phyloP scores from a whole-genome alignment of 257 asterid genomes.

The Solanum chiquidenum region DNA sequence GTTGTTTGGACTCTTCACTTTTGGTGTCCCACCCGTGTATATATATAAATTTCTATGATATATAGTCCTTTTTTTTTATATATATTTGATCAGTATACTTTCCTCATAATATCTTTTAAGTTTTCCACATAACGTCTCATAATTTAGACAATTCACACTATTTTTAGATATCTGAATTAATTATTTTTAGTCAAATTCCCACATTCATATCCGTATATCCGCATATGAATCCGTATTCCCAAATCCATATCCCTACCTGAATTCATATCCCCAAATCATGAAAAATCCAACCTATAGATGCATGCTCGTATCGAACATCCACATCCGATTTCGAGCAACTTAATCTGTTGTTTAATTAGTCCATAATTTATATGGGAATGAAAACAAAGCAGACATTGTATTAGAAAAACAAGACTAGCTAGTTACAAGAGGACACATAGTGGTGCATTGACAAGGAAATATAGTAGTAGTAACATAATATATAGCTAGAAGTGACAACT shows the following conservation, averaged over 20 bases:
- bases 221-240: no score
- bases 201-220: background rate
- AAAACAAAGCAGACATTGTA: slow-evolving; percentile 5
- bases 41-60: no score
- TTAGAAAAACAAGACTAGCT: slow-evolving; percentile 18
- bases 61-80: background rate
- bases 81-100: background rate
- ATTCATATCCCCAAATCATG: no score
- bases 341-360: background rate
- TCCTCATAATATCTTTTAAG: background rate
- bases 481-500: slow-evolving; percentile 18
- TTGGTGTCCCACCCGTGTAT: background rate
- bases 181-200: no score
- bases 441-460: background rate
- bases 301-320: background rate
- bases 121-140: background rate
- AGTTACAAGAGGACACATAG: slow-evolving; percentile 18
- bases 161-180: background rate
- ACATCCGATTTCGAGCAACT: background rate
- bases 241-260: background rate
- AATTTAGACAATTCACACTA: background rate
- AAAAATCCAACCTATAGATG: no score
- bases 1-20: background rate
- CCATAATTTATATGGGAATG: background rate
- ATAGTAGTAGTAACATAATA: background rate